Evolutionary conservation across 2,329 filamentous ascomycete genomes (phyloP), one percentile per base, ranked within the genome.

Genomic region (Camillea tinctor): DNA sequence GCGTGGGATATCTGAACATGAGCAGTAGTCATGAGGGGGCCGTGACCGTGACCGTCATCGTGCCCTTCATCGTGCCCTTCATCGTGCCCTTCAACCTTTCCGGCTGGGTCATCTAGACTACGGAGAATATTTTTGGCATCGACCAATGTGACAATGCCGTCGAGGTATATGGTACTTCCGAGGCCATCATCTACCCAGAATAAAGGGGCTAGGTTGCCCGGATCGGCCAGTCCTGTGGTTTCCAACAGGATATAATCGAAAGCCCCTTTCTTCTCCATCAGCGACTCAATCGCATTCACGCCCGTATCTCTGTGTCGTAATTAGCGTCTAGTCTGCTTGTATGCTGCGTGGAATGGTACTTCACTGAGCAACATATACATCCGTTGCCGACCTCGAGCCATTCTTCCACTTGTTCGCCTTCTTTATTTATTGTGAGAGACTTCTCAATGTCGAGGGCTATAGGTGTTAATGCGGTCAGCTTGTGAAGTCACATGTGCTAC

Each of bases 181-280:
- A 99, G 84, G 0, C 93, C 95, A 66, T 98, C 94, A 69, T 99
- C 95, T 23, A 99, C 89, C 95, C 95, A 99, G 78, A 99, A 99
- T 15, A 98, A 79, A 0, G 95, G 95, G 0, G 95, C 95, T 55
- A 99, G 87, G 70, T 98, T 98, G 1, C 95, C 95, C 0, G 95
- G 95, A 71, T 99, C 94, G 4, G 95, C 95, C 5, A 99, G 83
- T 0, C 95, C 95, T 0, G 95, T 98, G 0, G 95, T 99, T 75
- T 99, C 95, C 1, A 99, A 87, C 2, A 99, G 84, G 66, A 99
- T 98, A 77, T 98, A 99, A 78, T 99, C 95, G 72, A 99, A 99
- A 4, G 89, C 88, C 54, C 94, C 94, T 65, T 91, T 92, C 70
- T 93, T 92, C 65, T 93, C 91, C 92, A 99, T 98, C 2, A 99